Evolutionary conservation across 1,284 basidiomycete species (phyloP).

Genomic region (Athelia psychrophila): DNA sequence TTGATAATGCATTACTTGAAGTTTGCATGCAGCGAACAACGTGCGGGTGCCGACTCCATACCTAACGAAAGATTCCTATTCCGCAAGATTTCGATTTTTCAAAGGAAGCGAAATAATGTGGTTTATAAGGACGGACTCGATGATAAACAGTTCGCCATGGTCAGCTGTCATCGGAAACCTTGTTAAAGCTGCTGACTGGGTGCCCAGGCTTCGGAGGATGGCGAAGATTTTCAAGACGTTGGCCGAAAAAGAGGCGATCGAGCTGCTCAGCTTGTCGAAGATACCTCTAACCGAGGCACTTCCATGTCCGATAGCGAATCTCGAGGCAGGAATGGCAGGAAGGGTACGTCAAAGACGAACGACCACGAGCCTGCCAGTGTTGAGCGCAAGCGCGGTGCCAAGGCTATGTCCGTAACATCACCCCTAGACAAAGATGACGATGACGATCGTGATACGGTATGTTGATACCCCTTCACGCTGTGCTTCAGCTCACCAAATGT

Average conservation of each 20-base stretch:
- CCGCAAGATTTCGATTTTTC: too few relatives aligned
- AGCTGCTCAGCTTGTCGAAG: slow-evolving; percentile 47
- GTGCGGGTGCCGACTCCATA: too few relatives aligned
- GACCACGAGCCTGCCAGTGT: slow-evolving; percentile 50
- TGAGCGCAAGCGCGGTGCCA: slow-evolving; percentile 72
- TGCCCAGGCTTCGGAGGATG: slow-evolving; percentile 77
- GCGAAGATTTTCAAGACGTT: slow-evolving; percentile 81
- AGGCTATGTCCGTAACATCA: slow-evolving; percentile 76
- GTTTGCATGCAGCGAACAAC: too few relatives aligned
- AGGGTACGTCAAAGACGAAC: slow-evolving; percentile 57
- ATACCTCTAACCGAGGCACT: slow-evolving; percentile 53
- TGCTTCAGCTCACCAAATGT: slow-evolving; percentile 2
- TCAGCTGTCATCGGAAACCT: slow-evolving; percentile 25
- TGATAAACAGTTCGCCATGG: slow-evolving; percentile 92
- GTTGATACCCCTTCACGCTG: slow-evolving; percentile 18
- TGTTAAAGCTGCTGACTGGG: slow-evolving; percentile 2
- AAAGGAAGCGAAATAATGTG: slow-evolving; percentile 81
- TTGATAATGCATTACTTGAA: too few relatives aligned
- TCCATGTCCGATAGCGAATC: slow-evolving; percentile 61
- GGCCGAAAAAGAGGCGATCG: slow-evolving; percentile 64
- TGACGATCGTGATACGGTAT: slow-evolving; percentile 61
- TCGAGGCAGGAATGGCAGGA: slow-evolving; percentile 60
- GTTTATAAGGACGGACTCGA: slow-evolving; percentile 94
- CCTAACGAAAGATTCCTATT: too few relatives aligned
- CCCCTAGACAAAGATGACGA: slow-evolving; percentile 70